phyloP scores from a whole-genome alignment of 441 rosid species.

The Pelargonium citronellum region DNA sequence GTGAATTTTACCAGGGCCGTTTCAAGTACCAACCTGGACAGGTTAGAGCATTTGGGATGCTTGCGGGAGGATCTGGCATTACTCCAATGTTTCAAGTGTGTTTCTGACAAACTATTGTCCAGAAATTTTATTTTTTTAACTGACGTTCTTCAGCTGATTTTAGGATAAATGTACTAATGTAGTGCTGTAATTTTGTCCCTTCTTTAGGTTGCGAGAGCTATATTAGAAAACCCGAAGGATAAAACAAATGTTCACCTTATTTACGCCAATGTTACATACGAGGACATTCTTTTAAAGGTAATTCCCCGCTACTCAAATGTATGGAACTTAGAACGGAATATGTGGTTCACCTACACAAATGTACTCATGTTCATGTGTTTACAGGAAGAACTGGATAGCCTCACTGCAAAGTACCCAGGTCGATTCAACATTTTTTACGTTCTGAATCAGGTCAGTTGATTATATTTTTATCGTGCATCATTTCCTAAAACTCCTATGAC shows the following conservation, averaged over 20 bases:
- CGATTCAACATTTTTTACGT: slow-evolving; percentile 72
- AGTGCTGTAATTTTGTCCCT: background rate
- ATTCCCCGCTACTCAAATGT: too few relatives aligned
- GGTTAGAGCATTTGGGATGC: slow-evolving; percentile 21
- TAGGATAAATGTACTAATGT: background rate
- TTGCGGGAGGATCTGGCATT: slow-evolving; percentile 24
- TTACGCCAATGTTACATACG: slow-evolving; percentile 18
- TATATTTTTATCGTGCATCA: background rate
- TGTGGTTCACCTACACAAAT: background rate
- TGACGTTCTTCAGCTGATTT: background rate
- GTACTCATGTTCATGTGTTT: background rate
- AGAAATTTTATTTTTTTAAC: background rate
- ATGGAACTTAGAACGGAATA: too few relatives aligned
- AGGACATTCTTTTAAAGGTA: slow-evolving; percentile 26
- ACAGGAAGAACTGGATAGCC: slow-evolving; percentile 77
- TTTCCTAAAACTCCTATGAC: too few relatives aligned
- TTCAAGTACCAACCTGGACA: slow-evolving; percentile 21
- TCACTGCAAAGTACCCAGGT: slow-evolving; percentile 55
- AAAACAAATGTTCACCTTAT: slow-evolving; percentile 13
- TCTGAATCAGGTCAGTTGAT: slow-evolving; percentile 66
- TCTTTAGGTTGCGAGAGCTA: slow-evolving; percentile 17
- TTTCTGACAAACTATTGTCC: background rate
- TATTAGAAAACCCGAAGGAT: slow-evolving; percentile 24
- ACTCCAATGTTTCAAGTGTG: slow-evolving; percentile 27
- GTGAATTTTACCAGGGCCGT: slow-evolving; percentile 17